These are phyloP conservation scores for Claviceps pusilla DNA, from an alignment of 2,329 filamentous ascomycete species.

Conservation along the genomic window DNA sequence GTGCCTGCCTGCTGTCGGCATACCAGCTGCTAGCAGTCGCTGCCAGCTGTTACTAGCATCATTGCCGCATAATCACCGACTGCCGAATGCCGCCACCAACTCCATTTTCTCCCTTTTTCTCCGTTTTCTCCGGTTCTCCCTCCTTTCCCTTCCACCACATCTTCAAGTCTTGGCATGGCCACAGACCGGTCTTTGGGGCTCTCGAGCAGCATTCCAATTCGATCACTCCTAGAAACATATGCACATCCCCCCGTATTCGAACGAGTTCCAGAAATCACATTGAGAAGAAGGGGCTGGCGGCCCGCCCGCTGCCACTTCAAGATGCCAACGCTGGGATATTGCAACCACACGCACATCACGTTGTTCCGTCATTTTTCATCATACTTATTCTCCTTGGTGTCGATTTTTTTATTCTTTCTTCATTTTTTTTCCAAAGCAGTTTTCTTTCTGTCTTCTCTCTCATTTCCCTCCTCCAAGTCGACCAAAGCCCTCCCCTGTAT, in stretches of 20 bases:
- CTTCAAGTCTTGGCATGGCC: not conserved
- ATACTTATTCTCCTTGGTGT: not conserved
- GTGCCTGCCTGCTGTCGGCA: too few species aligned
- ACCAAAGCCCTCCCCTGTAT: too few species aligned
- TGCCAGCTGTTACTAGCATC: too few species aligned
- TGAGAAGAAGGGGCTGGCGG: not conserved
- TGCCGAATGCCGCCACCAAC: too few species aligned
- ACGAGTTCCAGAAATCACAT: not conserved
- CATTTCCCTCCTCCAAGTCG: too few species aligned
- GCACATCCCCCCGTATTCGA: not conserved
- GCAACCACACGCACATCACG: not conserved
- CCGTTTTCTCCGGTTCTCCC: not conserved
- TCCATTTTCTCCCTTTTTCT: too few species aligned
- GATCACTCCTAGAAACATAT: not conserved
- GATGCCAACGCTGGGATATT: not conserved
- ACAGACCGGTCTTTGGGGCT: not conserved
- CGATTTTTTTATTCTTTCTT: not conserved
- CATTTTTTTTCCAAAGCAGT: too few species aligned
- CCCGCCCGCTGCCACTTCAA: not conserved
- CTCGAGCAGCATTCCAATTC: not conserved
- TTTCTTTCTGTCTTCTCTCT: too few species aligned
- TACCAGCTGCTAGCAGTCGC: too few species aligned
- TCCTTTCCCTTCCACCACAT: not conserved
- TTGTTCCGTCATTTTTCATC: not conserved
- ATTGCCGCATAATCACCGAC: too few species aligned